Evolutionary conservation across 495 filamentous ascomycete genomes (phyloP), one percentile per base, ranked within the genome.

Genomic region (Trichoderma virens): DNA sequence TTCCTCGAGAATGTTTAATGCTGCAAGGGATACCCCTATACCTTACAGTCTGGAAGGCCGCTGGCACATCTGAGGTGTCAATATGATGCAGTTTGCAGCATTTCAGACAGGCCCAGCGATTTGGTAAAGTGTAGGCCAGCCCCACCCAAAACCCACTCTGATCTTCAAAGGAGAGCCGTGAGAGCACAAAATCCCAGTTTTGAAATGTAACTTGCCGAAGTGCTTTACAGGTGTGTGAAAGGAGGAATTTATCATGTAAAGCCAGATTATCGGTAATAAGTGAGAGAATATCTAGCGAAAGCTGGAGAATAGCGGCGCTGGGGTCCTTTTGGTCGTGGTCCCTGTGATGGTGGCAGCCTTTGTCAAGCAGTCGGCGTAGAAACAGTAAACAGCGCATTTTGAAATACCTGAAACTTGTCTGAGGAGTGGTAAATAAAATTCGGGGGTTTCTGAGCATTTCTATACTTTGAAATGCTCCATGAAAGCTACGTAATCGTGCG

Each of bases 401-500:
- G n/a, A 20, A 47, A 47, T 47, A 20, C 16, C 2, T 20, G n/a
- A 35, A 9, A 39, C 16, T 39, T 47, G 43, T 47, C 43, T 47
- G n/a, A 20, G 43, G 20, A 47, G n/a, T 47, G 43, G 43, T 47
- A 20, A 20, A 20, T 47, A 7, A 0, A 47, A 4, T n/a, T 47
- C 7, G 38, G 43, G 16, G 43, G n/a, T 0, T 47, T 47, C n/a
- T 20, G 16, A 47, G 20, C 43, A 14, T 20, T 47, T 1, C 18
- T 47, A 47, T 47, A 47, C 43, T 47, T 47, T 47, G 16, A 47
- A n/a, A 20, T 47, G 43, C 43, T 47, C 7, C n/a, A 47, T 47
- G 43, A 20, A 47, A 20, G 43, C 43, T 47, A 47, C 43, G 43
- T 47, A 47, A 47, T 47, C n/a, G 43, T 47, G 43, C 43, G 43